Evolutionary conservation across 2,329 filamentous ascomycete genomes (phyloP).

Genomic region (Arthroderma uncinatum): DNA sequence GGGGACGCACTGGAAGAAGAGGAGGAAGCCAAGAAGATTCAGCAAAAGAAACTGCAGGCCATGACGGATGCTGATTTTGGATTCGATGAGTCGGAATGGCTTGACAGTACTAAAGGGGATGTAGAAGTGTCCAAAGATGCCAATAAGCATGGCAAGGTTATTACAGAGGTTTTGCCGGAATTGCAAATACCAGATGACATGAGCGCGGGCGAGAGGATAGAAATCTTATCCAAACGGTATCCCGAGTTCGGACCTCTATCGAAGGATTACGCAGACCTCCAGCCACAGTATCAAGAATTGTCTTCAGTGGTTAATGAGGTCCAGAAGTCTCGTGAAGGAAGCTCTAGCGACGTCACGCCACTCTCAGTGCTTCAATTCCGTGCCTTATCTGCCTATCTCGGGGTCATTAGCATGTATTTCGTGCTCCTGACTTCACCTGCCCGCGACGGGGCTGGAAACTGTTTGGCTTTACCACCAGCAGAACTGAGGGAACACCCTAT

Average conservation of each 20-base stretch:
- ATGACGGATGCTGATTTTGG: conserved; percentile 90
- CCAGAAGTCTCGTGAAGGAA: conserved; percentile 39
- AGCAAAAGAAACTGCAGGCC: conserved; percentile 78
- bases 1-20: conserved; percentile 81
- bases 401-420: conserved; percentile 84
- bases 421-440: conserved; percentile 76
- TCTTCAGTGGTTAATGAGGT: conserved; percentile 42
- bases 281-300: conserved; percentile 50
- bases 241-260: conserved; percentile 84
- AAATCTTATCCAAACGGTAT: conserved; percentile 67
- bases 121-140: conserved; percentile 40
- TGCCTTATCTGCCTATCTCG: conserved; percentile 74
- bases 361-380: conserved; percentile 63
- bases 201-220: conserved; percentile 59
- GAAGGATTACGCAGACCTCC: conserved; percentile 65
- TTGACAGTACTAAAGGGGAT: conserved; percentile 43
- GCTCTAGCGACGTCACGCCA: conserved; percentile 26
- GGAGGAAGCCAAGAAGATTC: conserved; percentile 72
- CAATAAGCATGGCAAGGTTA: conserved; percentile 44
- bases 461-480: conserved; percentile 57
- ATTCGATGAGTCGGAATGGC: conserved; percentile 83
- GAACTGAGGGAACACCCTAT: conserved; percentile 81
- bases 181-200: conserved; percentile 71
- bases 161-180: conserved; percentile 79
- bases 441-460: conserved; percentile 44